Percentiles rank a stretch among this genome's conserved stretches.
phyloP scores from a whole-genome alignment of 345 rosid species.

The Ailanthus altissimus region DNA sequence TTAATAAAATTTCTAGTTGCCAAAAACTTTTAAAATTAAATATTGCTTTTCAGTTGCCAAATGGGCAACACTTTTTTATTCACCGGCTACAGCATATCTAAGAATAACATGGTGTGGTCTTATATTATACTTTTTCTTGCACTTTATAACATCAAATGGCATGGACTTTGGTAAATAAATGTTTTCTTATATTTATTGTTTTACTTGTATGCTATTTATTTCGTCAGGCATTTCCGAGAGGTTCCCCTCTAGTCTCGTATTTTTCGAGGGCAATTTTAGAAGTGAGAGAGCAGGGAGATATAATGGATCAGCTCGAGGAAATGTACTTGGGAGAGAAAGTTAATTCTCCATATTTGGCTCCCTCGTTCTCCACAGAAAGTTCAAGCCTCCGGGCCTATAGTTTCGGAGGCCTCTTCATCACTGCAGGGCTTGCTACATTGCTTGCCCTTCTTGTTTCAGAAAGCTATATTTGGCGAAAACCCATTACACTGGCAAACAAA shows the following conservation, averaged over 20 bases:
- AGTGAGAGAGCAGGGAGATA: slow-evolving; percentile 16
- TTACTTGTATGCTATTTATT: neutral
- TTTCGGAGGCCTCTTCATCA: slow-evolving; percentile 34
- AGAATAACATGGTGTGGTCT: too few relatives aligned
- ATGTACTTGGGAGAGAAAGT: slow-evolving; percentile 7
- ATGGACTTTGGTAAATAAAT: neutral
- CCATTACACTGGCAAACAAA: neutral
- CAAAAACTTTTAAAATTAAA: too few relatives aligned
- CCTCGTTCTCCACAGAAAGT: neutral
- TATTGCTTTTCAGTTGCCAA: too few relatives aligned
- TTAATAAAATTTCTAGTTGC: too few relatives aligned
- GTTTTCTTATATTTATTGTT: too few relatives aligned
- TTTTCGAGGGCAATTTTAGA: slow-evolving; percentile 28
- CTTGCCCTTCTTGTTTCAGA: slow-evolving; percentile 5
- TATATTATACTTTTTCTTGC: too few relatives aligned
- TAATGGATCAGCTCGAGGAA: slow-evolving; percentile 11
- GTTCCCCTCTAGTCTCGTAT: slow-evolving; percentile 24
- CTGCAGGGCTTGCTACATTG: slow-evolving; percentile 9
- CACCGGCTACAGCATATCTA: too few relatives aligned
- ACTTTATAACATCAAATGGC: too few relatives aligned
- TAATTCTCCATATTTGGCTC: neutral
- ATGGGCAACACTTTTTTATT: too few relatives aligned
- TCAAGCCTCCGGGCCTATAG: slow-evolving; percentile 18
- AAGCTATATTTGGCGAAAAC: neutral
- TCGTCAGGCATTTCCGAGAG: slow-evolving; percentile 23